A percentile compares a stretch with the other conserved stretches of the same genome.
These are phyloP conservation scores for Pseudohalonectria lignicola DNA, from an alignment of 2,329 filamentous ascomycete species.

Conservation along the genomic window DNA sequence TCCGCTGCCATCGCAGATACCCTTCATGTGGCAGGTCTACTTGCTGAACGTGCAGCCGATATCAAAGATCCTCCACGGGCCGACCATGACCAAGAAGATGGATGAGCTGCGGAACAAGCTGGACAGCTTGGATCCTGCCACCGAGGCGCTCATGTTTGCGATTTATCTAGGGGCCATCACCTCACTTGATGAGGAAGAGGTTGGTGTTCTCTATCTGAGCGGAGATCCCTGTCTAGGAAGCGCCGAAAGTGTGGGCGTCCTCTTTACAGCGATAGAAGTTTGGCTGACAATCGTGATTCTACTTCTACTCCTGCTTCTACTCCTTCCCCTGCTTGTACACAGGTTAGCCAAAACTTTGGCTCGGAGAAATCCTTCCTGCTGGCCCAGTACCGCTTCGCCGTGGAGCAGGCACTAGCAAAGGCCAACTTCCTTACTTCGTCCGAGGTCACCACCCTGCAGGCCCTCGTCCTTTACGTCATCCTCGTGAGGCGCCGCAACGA, in stretches of 20 bases:
- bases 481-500: conserved; percentile 40
- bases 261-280: neutral
- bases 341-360: conserved; percentile 40
- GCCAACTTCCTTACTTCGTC: conserved; percentile 50
- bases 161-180: conserved; percentile 48
- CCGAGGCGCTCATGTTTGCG: conserved; percentile 54
- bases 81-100: conserved; percentile 51
- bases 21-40: conserved; percentile 59
- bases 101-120: conserved; percentile 49
- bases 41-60: conserved; percentile 65
- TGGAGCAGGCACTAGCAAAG: conserved; percentile 49
- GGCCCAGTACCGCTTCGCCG: conserved; percentile 38
- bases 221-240: too few relatives aligned
- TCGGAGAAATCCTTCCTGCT: conserved; percentile 31
- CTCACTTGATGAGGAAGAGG: conserved; percentile 50
- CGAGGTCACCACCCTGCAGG: conserved; percentile 49
- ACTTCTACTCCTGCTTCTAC: too few relatives aligned
- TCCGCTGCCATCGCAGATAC: conserved; percentile 53
- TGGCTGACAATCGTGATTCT: neutral
- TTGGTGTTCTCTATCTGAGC: conserved; percentile 21
- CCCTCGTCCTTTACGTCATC: conserved; percentile 47
- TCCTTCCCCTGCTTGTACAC: too few relatives aligned
- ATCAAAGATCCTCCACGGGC: conserved; percentile 61
- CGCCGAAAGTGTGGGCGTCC: too few relatives aligned
- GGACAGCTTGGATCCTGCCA: conserved; percentile 40